Evolutionary conservation across 139 green algal genomes (phyloP), one percentile per base, ranked within the genome.

Genomic region (Diplosphaera chodatii): DNA sequence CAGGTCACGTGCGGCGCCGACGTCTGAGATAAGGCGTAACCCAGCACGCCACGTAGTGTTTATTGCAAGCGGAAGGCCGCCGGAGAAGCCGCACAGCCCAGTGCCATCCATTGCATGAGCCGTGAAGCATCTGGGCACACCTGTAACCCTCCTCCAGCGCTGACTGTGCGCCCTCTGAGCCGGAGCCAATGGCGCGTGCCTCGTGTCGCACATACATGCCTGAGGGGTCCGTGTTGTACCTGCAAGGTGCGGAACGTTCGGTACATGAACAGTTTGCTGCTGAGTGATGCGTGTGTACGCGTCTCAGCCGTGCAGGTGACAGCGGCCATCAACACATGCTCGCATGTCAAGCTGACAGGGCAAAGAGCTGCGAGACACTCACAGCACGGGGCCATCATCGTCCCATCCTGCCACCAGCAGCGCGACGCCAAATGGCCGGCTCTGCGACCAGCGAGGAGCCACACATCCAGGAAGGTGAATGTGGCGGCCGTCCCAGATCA

Each of bases 371-470:
- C 48, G n/a, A n/a, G n/a, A n/a, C 30, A 85, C 87, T 88, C 63
- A 94, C 83, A 97, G 79, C 22, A 92, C 82, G 32, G 92, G 87
- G 20, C 87, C 93, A 66, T 83, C 78, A 66, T 89, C 80, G 75
- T 99, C 93, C 81, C 85, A 95, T 25, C 95, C 95, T 25, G 89
- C 95, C 23, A 99, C 83, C 64, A 99, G 86, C 55, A 99, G 83
- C 18, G 95, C 95, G 30, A 99, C 95, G 31, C 95, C 95, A 87
- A 99, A 99, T 0, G 95, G 95, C 8, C 95, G 91, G 73, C 88
- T 96, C 94, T 92, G 85, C 68, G 68, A 6, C 25, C 32, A 82
- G 23, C 10, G 10, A 48, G 10, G 13, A 13, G 10, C 10, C 37
- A 48, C 37, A 48, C 37, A 8, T 48, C 37, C 8, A 13, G 37